Base-by-base conservation (phyloP, 2,329 filamentous ascomycete species). In the Escovopsis sp. region DNA sequence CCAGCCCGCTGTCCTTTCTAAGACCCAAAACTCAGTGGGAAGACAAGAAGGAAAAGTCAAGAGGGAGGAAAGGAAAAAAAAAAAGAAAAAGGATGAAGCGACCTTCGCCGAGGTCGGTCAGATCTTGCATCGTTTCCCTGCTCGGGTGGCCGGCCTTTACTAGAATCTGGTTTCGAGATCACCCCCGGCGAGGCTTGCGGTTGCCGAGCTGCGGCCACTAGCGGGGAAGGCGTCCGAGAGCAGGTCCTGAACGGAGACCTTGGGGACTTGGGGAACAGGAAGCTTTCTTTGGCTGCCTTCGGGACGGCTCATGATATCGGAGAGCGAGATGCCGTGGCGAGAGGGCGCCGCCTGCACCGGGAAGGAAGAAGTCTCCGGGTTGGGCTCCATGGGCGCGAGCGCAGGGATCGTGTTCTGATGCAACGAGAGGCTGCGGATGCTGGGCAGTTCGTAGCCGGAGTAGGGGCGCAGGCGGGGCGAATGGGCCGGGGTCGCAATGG, bases 401-500 rank as follows among this genome's bases (percentile, higher is more conserved):
- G 70, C 70, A 2, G 70, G 70, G 13, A 66, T 68, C 16, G 61
- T 63, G 48, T 65, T 60, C 43, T 70, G 65, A 32, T 66, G 53
- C 36, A 73, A 54, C 19, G 66, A 66, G 37, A 76, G 55, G 45
- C 69, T 70, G 39, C 90, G 79, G 48, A 98, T 76, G 30, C 83
- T 85, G 23, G 90, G 88, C 36, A 96, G 68, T 56, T 94, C 87
- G 48, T 65, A 61, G 36, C 88, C 69, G 45, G 80, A 72, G 51
- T 82, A 79, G 3, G 88, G 84, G 41, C 87, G 73, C 46, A 98
- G 68, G 30, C 90, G 83, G 35, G 90, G 90, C 14, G 87, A 94
- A 58, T 96, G 90, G 30, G 87, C 88, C 4, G 88, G 88, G 5
- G 88, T 98, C 19, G 87, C 88, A 37, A 96, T 76, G n/a, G 88